Evolutionary conservation across 306 rosid species (phyloP), one percentile per base, ranked within the genome.

Genomic region (Acacia confusa): DNA sequence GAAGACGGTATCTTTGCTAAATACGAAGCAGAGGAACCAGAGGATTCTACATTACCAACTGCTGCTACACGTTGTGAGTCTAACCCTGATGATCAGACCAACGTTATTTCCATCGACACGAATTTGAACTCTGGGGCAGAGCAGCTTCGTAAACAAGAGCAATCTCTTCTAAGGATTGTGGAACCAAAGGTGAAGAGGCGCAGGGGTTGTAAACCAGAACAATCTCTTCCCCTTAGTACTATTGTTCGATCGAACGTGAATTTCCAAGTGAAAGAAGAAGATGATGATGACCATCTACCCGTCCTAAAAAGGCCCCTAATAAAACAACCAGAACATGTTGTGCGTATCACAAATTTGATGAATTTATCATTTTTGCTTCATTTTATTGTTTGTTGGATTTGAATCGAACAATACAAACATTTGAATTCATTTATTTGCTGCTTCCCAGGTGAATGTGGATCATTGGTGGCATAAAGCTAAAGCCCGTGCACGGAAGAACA

Each of bases 401-500:
- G 32, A 14, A 27, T 60, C 17, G 11, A 11, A 61, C 1, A 25
- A 60, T 3, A 25, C 10, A 11, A 60, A 60, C 32, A 60, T 68
- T 68, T 68, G 44, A 15, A 66, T 79, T 24, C 50, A 32, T 55
- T 8, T 43, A 22, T 58, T 30, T 65, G 79, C 66, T 76, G 80
- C 16, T 30, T 81, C 28, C 19, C 34, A 77, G 72, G 34, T 83
- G 84, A 76, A 86, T 80, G 78, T 48, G 40, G 84, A 76, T 12
- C 9, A n/a, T 17, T 48, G 34, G 76, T 36, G 70, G 78, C 44
- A 40, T 15, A 25, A 68, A 30, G 2, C 48, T 36, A 25, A 80
- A 60, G 81, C 32, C 72, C 69, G 38, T 24, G 40, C 71, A 40
- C 78, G 38, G 55, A 60, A 24, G 61, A 14, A 0, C 34, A 28